Conservation (phyloP, 2,329 filamentous ascomycete genomes). For the Elsinoe perseae region DNA sequence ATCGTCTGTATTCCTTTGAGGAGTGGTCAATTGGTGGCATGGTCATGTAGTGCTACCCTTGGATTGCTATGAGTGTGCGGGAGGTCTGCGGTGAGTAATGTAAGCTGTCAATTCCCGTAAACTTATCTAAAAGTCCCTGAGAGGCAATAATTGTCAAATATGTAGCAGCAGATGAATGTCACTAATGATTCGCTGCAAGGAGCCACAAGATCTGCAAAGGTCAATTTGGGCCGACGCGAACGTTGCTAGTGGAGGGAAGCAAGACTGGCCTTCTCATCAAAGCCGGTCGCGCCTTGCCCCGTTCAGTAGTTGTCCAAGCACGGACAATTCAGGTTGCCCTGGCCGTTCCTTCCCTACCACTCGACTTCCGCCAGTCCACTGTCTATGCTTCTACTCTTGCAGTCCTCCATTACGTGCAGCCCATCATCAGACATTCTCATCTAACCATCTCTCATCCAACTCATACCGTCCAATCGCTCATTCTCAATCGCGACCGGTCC, state of each 20-base stretch:
- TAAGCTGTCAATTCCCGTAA: background rate
- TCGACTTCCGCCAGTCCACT: conserved; percentile 2
- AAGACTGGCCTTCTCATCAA: background rate
- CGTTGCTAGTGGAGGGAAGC: conserved; percentile 7
- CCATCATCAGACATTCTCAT: background rate
- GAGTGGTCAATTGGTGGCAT: background rate
- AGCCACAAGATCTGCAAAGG: conserved; percentile 5
- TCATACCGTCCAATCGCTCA: background rate
- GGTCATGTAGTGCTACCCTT: no score
- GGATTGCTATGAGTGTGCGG: background rate
- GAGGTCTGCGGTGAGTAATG: background rate
- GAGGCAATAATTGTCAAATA: conserved; percentile 1
- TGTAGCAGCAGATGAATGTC: background rate
- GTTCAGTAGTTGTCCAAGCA: conserved; percentile 7
- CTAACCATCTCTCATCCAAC: background rate
- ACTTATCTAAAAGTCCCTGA: conserved; percentile 1
- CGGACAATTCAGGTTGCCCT: conserved; percentile 7
- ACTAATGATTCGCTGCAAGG: background rate
- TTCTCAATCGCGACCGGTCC: background rate
- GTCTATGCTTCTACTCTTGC: background rate
- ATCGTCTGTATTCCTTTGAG: conserved; percentile 14
- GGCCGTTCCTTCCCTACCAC: conserved; percentile 6
- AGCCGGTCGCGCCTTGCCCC: conserved; percentile 6
- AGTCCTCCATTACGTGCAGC: conserved; percentile 2
- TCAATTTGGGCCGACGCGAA: conserved; percentile 5